These are phyloP conservation scores for Mimosa pudica DNA, from an alignment of 306 rosid genomes.

Conservation along the genomic window DNA sequence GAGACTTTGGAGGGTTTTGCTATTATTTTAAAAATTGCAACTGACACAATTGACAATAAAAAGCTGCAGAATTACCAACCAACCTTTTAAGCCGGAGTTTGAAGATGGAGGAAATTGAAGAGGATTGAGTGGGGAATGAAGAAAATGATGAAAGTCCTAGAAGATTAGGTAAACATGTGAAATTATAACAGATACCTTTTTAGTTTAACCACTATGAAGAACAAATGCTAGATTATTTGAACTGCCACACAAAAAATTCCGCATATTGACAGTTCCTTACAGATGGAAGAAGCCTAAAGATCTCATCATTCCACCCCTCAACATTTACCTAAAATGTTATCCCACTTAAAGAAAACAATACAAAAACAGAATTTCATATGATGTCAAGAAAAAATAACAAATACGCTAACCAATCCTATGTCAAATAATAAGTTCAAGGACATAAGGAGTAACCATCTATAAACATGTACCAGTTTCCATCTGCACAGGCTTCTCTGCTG, in stretches of 20 bases:
- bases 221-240: neutral
- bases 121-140: no score
- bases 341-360: neutral
- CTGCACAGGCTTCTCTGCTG: constrained; percentile 77
- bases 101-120: no score
- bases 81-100: no score
- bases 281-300: neutral
- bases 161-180: no score
- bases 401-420: neutral
- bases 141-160: no score
- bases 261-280: neutral
- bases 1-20: no score
- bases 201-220: neutral
- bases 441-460: neutral
- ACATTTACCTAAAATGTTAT: neutral
- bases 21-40: no score
- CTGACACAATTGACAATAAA: no score
- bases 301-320: neutral
- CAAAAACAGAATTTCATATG: neutral
- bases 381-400: constrained; percentile 16
- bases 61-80: no score
- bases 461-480: constrained; percentile 68
- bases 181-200: no score
- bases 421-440: neutral
- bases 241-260: neutral